These are phyloP conservation scores for Tetracladium marchalianum DNA, from an alignment of 495 filamentous ascomycete genomes.

Conservation along the genomic window DNA sequence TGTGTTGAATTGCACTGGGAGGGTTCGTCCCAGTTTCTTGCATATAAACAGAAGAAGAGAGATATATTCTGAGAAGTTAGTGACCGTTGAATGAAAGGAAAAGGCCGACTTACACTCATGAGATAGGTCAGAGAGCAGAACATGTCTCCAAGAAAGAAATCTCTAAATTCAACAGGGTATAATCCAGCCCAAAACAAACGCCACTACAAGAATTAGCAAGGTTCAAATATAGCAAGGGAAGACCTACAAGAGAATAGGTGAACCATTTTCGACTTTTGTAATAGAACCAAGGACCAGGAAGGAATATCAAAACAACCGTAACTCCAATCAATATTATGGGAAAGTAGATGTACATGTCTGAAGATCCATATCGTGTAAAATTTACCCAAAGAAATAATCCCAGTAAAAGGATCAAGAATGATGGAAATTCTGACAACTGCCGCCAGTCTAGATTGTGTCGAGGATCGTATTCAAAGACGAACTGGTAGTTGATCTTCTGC, in stretches of 20 bases:
- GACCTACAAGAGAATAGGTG: slow-evolving; percentile 68
- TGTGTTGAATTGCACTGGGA: slow-evolving; percentile 74
- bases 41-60: slow-evolving; percentile 92
- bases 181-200: slow-evolving; percentile 75
- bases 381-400: slow-evolving; percentile 83
- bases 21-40: slow-evolving; percentile 59
- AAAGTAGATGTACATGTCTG: slow-evolving; percentile 73
- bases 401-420: slow-evolving; percentile 65
- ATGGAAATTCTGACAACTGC: slow-evolving; percentile 76
- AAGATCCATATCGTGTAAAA: slow-evolving; percentile 54
- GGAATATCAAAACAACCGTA: slow-evolving; percentile 55
- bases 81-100: background rate
- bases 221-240: background rate
- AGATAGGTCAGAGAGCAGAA: slow-evolving; percentile 90
- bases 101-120: slow-evolving; percentile 58
- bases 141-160: slow-evolving; percentile 97
- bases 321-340: slow-evolving; percentile 72
- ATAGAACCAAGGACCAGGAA: slow-evolving; percentile 66
- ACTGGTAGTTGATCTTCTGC: slow-evolving; percentile 86
- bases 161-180: slow-evolving; percentile 90
- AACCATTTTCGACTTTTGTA: slow-evolving; percentile 74
- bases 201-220: slow-evolving; percentile 42
- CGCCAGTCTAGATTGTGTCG: slow-evolving; percentile 81
- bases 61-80: slow-evolving; percentile 57
- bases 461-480: slow-evolving; percentile 93